phyloP scores from a whole-genome alignment of 2,329 filamentous ascomycete species.

The Cucurbitaria berberidis region DNA sequence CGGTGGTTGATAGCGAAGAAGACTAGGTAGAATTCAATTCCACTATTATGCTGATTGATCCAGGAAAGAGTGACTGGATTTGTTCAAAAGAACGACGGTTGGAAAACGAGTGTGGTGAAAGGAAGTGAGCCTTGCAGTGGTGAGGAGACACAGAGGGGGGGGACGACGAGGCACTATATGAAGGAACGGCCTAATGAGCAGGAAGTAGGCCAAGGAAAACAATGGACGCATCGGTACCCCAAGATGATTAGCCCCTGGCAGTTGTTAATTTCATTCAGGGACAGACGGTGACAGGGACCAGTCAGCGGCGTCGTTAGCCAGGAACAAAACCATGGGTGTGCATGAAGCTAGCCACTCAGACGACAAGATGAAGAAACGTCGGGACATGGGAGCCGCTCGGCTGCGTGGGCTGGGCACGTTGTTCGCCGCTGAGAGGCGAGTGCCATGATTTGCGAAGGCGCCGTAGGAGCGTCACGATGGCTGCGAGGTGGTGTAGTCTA shows the following conservation, averaged over 20 bases:
- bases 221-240: slow-evolving; percentile 23
- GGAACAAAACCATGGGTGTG: slow-evolving; percentile 28
- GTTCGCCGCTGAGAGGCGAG: slow-evolving; percentile 60
- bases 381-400: slow-evolving; percentile 27
- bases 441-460: slow-evolving; percentile 9
- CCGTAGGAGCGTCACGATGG: slow-evolving; percentile 6
- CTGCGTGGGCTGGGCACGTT: slow-evolving; percentile 66
- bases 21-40: slow-evolving; percentile 42
- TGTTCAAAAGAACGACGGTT: slow-evolving; percentile 43
- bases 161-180: slow-evolving; percentile 38
- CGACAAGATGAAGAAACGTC: slow-evolving; percentile 11
- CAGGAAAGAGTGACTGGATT: slow-evolving; percentile 49
- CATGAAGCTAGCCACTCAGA: slow-evolving; percentile 31
- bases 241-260: slow-evolving; percentile 37
- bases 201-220: slow-evolving; percentile 36
- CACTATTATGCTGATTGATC: slow-evolving; percentile 30
- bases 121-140: slow-evolving; percentile 45
- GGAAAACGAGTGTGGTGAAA: slow-evolving; percentile 44
- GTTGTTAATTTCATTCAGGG: slow-evolving; percentile 46
- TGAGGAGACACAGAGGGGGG: slow-evolving; percentile 23
- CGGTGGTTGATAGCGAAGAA: slow-evolving; percentile 31
- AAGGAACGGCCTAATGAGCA: slow-evolving; percentile 34
- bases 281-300: slow-evolving; percentile 32
- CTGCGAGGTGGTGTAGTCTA: too few relatives aligned
- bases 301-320: slow-evolving; percentile 31